Percentiles rank a stretch among this genome's conserved stretches.
Conservation (phyloP, 2,329 filamentous ascomycete species). For the Fusarium abutilonis region DNA sequence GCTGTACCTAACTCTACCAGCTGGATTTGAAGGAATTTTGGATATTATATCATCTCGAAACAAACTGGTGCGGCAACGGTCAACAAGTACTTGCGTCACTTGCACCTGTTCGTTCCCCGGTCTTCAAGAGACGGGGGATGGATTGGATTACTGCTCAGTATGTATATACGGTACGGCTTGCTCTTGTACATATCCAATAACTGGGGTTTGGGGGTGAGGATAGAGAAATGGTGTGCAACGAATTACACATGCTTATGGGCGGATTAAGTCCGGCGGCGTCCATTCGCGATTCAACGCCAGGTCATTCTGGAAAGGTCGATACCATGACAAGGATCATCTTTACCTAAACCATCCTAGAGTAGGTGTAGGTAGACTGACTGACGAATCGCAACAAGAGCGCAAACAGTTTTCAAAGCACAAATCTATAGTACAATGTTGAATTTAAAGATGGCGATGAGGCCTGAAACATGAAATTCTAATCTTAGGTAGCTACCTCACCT, state of each 20-base stretch:
- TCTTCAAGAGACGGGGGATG: conserved; percentile 3
- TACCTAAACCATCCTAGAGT: no score
- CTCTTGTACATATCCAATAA: background rate
- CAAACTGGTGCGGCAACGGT: background rate
- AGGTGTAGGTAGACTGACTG: no score
- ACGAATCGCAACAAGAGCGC: conserved; percentile 6
- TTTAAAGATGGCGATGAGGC: no score
- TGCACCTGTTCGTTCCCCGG: background rate
- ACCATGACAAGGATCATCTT: background rate
- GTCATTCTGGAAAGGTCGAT: background rate
- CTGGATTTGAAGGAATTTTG: conserved; percentile 4
- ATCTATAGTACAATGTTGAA: no score
- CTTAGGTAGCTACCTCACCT: no score
- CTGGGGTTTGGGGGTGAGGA: conserved; percentile 16
- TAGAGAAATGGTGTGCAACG: background rate
- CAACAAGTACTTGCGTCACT: conserved; percentile 25
- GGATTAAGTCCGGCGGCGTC: conserved; percentile 3
- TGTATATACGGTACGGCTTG: background rate
- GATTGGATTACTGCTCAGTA: background rate
- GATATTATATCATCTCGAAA: conserved; percentile 5
- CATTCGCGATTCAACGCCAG: background rate
- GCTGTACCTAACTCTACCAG: background rate
- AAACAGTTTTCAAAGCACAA: background rate
- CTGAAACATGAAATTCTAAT: no score
- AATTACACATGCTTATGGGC: background rate